phyloP scores from a whole-genome alignment of 176 grass and related monocot genomes.

The Ensete ventricosum region DNA sequence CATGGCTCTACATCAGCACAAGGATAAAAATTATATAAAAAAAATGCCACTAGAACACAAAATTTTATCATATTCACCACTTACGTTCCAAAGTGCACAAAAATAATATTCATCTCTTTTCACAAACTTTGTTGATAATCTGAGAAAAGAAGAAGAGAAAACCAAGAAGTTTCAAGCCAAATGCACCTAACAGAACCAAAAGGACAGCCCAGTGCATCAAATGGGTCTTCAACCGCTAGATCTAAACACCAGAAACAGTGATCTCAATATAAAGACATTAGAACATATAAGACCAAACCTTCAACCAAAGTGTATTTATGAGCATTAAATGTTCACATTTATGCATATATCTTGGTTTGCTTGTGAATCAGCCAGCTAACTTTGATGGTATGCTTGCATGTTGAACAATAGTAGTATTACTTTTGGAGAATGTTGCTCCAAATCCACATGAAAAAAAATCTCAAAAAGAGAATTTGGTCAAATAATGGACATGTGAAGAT shows the following conservation, averaged over 20 bases:
- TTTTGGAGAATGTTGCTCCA: not conserved
- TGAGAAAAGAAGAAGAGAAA: too few species aligned
- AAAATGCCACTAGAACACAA: too few species aligned
- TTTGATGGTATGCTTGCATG: not conserved
- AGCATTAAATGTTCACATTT: not conserved
- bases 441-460: not conserved
- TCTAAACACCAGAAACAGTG: too few species aligned
- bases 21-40: too few species aligned
- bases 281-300: not conserved
- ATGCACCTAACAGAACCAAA: not conserved
- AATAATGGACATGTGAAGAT: not conserved
- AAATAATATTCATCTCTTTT: too few species aligned
- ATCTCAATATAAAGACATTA: not conserved
- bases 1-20: too few species aligned
- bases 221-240: not conserved
- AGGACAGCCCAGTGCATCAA: not conserved
- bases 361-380: not conserved
- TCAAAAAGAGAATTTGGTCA: not conserved
- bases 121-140: too few species aligned
- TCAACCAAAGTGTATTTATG: not conserved
- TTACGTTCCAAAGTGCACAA: too few species aligned
- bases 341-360: not conserved
- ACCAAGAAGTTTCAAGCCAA: too few species aligned
- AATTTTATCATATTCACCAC: too few species aligned
- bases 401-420: not conserved